Evolutionary conservation across 441 rosid species (phyloP).

Genomic region (Bocquillonia castaneifolia): DNA sequence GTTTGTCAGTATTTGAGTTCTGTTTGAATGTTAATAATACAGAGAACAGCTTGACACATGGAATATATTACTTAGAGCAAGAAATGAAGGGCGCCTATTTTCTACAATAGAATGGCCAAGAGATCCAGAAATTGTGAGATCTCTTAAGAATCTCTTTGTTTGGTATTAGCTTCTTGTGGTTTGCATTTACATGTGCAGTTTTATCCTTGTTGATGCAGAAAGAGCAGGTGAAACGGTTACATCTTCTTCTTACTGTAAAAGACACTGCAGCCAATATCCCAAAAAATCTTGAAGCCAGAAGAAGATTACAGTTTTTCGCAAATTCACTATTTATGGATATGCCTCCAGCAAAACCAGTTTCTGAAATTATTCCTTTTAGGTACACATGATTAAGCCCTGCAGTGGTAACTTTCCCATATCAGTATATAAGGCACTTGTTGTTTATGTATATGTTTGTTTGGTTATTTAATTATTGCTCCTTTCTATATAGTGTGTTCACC

Average conservation of each 20-base stretch:
- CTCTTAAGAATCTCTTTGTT: conserved; percentile 4
- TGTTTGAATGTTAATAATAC: conserved; percentile 26
- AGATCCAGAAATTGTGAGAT: conserved; percentile 83
- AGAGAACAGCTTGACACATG: conserved; percentile 99
- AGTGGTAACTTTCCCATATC: conserved; percentile 2
- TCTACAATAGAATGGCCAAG: conserved; percentile 89
- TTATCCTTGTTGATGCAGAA: conserved; percentile 44
- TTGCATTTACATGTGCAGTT: conserved; percentile 21
- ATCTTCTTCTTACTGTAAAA: conserved; percentile 96
- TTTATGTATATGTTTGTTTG: conserved; percentile 24
- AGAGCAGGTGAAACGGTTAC: conserved; percentile 92
- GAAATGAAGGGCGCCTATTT: conserved; percentile 83
- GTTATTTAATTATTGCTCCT: conserved; percentile 5
- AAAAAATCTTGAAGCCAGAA: conserved; percentile 95
- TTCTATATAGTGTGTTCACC: conserved; percentile 78
- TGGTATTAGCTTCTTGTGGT: conserved; percentile 20
- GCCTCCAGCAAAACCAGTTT: conserved; percentile 90
- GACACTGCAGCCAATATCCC: conserved; percentile 94
- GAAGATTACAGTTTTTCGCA: conserved; percentile 86
- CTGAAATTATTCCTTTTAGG: conserved; percentile 91
- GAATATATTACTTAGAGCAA: conserved; percentile 83
- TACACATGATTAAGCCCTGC: conserved; percentile 22
- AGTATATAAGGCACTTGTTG: conserved; percentile 18
- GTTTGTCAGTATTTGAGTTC: conserved; percentile 11
- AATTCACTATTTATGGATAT: conserved; percentile 96